Evolutionary conservation across 1,284 basidiomycete species (phyloP).

Genomic region (Cutaneotrichosporon spelunceum): DNA sequence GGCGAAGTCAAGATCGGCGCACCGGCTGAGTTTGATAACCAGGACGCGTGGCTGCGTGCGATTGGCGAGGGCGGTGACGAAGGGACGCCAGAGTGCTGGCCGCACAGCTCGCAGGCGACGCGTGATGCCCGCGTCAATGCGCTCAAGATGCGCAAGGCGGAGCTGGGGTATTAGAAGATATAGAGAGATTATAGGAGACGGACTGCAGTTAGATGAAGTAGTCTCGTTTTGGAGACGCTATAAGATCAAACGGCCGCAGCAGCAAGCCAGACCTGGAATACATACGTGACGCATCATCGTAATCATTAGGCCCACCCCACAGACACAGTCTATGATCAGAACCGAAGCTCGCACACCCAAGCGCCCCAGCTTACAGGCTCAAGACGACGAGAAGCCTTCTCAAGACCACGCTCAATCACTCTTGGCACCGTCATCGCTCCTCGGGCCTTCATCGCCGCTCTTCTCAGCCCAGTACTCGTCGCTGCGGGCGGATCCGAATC

Average conservation of each 20-base stretch:
- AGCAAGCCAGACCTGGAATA: background rate
- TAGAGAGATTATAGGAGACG: background rate
- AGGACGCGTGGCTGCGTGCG: conserved; percentile 28
- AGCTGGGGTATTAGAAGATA: conserved; percentile 19
- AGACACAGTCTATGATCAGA: background rate
- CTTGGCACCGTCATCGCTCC: conserved; percentile 15
- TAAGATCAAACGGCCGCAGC: too few species aligned
- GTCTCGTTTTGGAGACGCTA: background rate
- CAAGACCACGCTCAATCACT: conserved; percentile 2
- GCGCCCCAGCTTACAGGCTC: background rate
- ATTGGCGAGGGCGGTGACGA: conserved; percentile 28
- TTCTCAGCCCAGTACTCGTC: conserved; percentile 36
- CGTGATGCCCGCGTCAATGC: conserved; percentile 19
- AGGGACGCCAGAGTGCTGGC: conserved; percentile 17
- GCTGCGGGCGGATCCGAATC: conserved; percentile 26
- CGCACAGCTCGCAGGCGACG: conserved; percentile 5
- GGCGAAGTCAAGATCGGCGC: conserved; percentile 22
- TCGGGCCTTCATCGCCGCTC: conserved; percentile 14
- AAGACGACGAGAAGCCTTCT: background rate
- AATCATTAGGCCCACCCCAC: background rate
- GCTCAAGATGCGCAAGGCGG: conserved; percentile 14
- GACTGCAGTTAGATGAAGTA: background rate
- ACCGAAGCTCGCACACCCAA: background rate
- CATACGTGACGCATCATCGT: background rate
- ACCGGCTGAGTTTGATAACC: conserved; percentile 28